Percentiles rank a stretch among this genome's conserved stretches.
Evolutionary conservation across 2,329 filamentous ascomycete genomes (phyloP).

Genomic region (Cercospora janseana): DNA sequence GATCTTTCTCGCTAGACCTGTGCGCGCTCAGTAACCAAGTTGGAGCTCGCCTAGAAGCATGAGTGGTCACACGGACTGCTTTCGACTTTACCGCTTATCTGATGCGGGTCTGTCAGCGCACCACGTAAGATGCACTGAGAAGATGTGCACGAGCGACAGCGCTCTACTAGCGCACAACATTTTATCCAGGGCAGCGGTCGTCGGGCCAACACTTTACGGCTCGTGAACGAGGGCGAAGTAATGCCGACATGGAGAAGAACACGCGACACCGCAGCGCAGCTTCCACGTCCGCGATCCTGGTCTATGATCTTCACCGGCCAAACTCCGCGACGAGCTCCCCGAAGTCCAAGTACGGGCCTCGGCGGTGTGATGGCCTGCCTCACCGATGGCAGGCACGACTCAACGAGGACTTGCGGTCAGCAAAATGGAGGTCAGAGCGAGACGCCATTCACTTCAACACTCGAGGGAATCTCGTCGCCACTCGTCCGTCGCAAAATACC

Average conservation of each 20-base stretch:
- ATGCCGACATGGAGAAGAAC: neutral
- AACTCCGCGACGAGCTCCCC: constrained; percentile 1
- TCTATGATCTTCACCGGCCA: neutral
- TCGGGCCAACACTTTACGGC: neutral
- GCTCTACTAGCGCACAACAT: neutral
- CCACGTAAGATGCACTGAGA: constrained; percentile 4
- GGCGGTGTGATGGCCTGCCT: neutral
- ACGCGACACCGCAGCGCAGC: neutral
- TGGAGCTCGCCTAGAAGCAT: neutral
- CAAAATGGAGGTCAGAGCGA: neutral
- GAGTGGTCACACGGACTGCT: neutral
- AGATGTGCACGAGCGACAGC: neutral
- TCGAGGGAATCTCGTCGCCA: no score
- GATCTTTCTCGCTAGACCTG: no score
- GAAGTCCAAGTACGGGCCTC: neutral
- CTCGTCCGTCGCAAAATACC: no score
- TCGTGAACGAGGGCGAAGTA: constrained; percentile 1
- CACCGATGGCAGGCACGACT: neutral
- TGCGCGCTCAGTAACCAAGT: neutral
- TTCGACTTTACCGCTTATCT: neutral
- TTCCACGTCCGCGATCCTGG: neutral
- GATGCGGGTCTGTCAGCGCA: neutral
- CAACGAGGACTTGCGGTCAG: constrained; percentile 2
- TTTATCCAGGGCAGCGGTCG: neutral
- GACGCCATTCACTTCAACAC: no score